Base-by-base conservation (phyloP, 768 basidiomycete species). In the Naganishia kalamii region DNA sequence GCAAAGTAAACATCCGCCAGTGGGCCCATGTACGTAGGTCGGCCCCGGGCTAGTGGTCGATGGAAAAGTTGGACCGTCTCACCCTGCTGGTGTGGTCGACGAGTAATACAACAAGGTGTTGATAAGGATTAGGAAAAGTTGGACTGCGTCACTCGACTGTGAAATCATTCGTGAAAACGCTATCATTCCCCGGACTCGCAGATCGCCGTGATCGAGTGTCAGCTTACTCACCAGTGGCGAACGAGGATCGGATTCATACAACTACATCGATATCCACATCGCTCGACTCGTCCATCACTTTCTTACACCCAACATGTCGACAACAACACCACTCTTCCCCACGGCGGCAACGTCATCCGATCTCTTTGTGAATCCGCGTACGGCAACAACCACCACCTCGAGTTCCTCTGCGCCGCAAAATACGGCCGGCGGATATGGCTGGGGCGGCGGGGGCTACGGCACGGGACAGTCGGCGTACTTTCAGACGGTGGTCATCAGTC, bases 401-500 rank as follows among this genome's bases (percentile, higher is more conserved):
- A 19, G 54, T 25, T 11, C 35, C 54, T 7, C 54, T 37, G 40
- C 54, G 3, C n/a, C 54, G 32, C 37, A 40, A 11, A 47, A 47
- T 21, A 60, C 46, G n/a, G n/a, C n/a, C 29, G 52, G 52, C 37
- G 54, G 30, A 12, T 43, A 30, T 4, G 29, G 33, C 29, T 40
- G 21, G 23, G 57, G 64, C 17, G 27, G 41, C 21, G 51, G 51
- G 15, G 52, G 52, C 10, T 54, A 43, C 17, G 63, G 60, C 3
- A 47, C 54, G n/a, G 54, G 54, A 1, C 37, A 54, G 6, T 59
- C 54, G 30, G 54, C 54, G 25, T 65, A 65, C 48, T 65, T 65
- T 44, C 64, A 65, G 33, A 65, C 64, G 57, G 64, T 65, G 21
- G 44, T 65, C 19, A 65, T 65, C 57, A 59, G 54, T 49, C 27